These are phyloP conservation scores for Colletotrichum caudatum DNA, from an alignment of 2,329 filamentous ascomycete genomes.

Conservation along the genomic window DNA sequence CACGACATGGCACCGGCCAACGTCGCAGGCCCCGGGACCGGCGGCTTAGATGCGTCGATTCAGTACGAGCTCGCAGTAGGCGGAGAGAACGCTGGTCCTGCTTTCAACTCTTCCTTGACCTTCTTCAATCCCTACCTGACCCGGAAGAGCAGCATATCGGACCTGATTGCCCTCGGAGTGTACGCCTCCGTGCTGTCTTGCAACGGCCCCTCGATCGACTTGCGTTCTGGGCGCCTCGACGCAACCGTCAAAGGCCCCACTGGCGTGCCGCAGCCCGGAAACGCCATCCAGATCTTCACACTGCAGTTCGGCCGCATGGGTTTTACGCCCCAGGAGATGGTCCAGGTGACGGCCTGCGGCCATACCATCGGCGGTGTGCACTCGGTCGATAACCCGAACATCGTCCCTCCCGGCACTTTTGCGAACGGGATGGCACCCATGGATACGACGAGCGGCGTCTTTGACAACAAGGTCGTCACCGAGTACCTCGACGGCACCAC, in stretches of 20 bases:
- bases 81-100: constrained; percentile 68
- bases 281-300: constrained; percentile 62
- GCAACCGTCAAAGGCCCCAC: constrained; percentile 59
- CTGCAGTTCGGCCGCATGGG: constrained; percentile 70
- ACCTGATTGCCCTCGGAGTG: constrained; percentile 69
- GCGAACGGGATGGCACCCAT: constrained; percentile 59
- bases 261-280: constrained; percentile 70
- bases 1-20: constrained; percentile 72
- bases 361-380: constrained; percentile 73
- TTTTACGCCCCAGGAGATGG: constrained; percentile 68
- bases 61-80: constrained; percentile 66
- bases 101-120: constrained; percentile 64
- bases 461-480: constrained; percentile 68
- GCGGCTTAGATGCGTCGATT: constrained; percentile 70
- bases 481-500: constrained; percentile 68
- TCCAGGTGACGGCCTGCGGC: constrained; percentile 70
- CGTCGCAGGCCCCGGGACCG: constrained; percentile 55
- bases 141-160: constrained; percentile 63
- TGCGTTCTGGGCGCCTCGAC: constrained; percentile 67
- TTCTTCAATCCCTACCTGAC: constrained; percentile 68
- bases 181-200: constrained; percentile 70
- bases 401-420: constrained; percentile 60
- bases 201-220: constrained; percentile 66
- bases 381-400: constrained; percentile 62
- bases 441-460: constrained; percentile 61